Conservation (phyloP, 2,329 filamentous ascomycete genomes). For the Metarhizium robertsii region DNA sequence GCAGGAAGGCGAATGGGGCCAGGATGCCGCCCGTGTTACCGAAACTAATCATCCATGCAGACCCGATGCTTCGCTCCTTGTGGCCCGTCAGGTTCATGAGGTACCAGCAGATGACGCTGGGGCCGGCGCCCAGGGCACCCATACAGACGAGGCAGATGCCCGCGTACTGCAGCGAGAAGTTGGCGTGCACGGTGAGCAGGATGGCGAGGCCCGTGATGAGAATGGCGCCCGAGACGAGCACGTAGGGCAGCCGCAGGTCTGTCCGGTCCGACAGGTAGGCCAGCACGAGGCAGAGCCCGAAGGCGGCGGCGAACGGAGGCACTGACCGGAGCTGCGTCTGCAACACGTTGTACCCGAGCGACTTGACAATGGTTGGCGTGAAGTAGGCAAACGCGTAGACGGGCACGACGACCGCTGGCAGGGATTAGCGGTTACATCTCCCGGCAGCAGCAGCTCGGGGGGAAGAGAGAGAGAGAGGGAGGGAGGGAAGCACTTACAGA, state of each 20-base stretch:
- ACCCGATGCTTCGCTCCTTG: constrained; percentile 7
- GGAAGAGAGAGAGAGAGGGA: constrained; percentile 8
- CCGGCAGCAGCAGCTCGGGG: background rate
- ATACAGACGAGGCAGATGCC: constrained; percentile 49
- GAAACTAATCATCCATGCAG: constrained; percentile 6
- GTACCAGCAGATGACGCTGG: constrained; percentile 6
- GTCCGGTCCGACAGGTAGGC: constrained; percentile 58
- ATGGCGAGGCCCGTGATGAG: constrained; percentile 57
- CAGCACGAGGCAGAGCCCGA: constrained; percentile 49
- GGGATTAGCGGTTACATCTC: background rate
- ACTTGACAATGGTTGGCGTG: constrained; percentile 44
- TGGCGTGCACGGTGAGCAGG: constrained; percentile 42
- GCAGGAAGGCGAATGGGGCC: constrained; percentile 6
- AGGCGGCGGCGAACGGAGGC: constrained; percentile 48
- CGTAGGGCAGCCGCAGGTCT: constrained; percentile 51
- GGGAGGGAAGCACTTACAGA: constrained; percentile 24
- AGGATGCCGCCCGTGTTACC: constrained; percentile 6
- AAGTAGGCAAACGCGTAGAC: constrained; percentile 44
- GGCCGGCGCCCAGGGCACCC: constrained; percentile 4
- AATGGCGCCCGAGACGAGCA: constrained; percentile 48
- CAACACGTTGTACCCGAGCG: constrained; percentile 19
- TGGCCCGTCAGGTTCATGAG: constrained; percentile 8
- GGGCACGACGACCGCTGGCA: constrained; percentile 24
- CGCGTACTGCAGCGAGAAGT: constrained; percentile 51
- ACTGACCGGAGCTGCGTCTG: constrained; percentile 45